phyloP scores from a whole-genome alignment of 371 early-diverging fungal genomes.

The Actinomortierella ambigua region DNA sequence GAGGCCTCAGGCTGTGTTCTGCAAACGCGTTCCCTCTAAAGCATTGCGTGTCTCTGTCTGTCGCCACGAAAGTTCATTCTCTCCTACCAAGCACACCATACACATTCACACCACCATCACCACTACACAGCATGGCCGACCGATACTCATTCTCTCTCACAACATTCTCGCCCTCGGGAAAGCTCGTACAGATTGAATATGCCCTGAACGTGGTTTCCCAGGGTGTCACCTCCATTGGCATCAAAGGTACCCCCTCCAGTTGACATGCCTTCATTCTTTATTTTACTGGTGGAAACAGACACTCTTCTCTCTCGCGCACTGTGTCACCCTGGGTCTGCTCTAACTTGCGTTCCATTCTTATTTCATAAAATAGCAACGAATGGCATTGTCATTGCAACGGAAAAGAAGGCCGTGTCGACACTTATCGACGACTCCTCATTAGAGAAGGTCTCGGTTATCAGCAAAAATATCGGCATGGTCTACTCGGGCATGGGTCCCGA shows the following conservation, averaged over 20 bases:
- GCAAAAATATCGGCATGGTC: constrained; percentile 94
- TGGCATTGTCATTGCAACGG: constrained; percentile 98
- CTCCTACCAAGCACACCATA: constrained; percentile 1
- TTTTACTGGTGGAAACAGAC: too few relatives aligned
- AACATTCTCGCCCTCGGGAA: constrained; percentile 99
- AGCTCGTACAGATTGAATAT: constrained; percentile 99
- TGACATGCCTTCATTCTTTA: too few relatives aligned
- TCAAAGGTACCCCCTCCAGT: constrained; percentile 85
- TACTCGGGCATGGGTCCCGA: constrained; percentile 99
- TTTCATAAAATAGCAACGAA: constrained; percentile 75
- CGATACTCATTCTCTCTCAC: constrained; percentile 88
- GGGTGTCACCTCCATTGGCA: constrained; percentile 97
- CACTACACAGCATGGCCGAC: too few relatives aligned
- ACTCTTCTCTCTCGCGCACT: too few relatives aligned
- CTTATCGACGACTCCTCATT: constrained; percentile 91
- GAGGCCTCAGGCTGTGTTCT: too few relatives aligned
- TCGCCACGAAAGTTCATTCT: too few relatives aligned
- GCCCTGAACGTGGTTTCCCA: constrained; percentile 95
- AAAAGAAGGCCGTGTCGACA: constrained; percentile 94
- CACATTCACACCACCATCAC: constrained; percentile 4
- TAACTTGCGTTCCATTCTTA: not conserved
- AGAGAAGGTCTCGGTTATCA: constrained; percentile 90
- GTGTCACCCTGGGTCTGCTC: not conserved
- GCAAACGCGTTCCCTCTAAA: too few relatives aligned
- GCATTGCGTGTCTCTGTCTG: too few relatives aligned